Evolutionary conservation across 2,329 filamentous ascomycete genomes (phyloP), one percentile per base, ranked within the genome.

Genomic region (Penicillium nordicum): DNA sequence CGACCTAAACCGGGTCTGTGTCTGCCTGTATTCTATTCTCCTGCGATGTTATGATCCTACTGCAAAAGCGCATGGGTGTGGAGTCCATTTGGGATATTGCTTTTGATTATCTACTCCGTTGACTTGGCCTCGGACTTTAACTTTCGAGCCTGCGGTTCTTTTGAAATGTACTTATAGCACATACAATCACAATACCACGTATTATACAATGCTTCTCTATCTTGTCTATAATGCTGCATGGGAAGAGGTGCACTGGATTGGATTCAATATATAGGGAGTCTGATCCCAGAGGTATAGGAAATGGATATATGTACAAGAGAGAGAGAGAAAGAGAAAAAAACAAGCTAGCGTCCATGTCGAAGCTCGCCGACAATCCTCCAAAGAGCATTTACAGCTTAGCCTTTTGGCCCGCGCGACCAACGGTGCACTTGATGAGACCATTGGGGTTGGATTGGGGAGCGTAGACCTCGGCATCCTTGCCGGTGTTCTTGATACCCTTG

Each of bases 391-490:
- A 74, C 59, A 74, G 60, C 60, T 71, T 73, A 50, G 71, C 63
- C 59, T 69, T 74, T 43, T 64, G 59, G 46, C 63, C 62, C 30
- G 66, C 62, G 34, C 76, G 72, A 32, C 66, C 71, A 48, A 99
- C 92, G 56, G 91, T 92, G 78, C 92, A 96, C 73, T 95, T 89
- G 77, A 99, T 99, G 59, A 99, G 84, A 29, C 94, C 94, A 71
- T 97, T 99, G 55, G 94, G 94, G 62, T 90, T 87, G 11, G 89
- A 89, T 75, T 97, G 94, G 4, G 94, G 94, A 29, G 90, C 92
- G 69, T 94, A 97, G 21, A 99, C 93, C 72, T 97, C 92, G 50
- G 94, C 94, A 69, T 99, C 89, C 76, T 90, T 89, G 75, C 94
- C 94, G 0, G 90, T 96, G 78, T 99, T 99, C 82, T 96, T 90